Conservation (phyloP, 805 yeast species). For the Saturnispora serradocipensis region DNA sequence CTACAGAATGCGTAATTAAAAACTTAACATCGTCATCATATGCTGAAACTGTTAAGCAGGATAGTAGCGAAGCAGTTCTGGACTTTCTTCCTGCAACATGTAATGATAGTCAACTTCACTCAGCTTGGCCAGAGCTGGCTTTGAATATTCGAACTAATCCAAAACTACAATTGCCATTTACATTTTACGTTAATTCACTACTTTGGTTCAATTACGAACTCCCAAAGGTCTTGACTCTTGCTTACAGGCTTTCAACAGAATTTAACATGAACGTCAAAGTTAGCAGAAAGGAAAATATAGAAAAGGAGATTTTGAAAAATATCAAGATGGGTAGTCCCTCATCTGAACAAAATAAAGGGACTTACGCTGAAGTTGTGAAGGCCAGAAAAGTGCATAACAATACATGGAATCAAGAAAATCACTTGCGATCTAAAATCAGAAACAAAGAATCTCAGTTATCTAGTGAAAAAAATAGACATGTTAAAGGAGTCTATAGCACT, state of each 20-base stretch:
- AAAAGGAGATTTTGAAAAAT: background rate
- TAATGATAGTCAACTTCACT: background rate
- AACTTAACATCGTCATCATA: background rate
- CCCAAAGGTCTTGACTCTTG: slow-evolving; percentile 29
- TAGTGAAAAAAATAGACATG: slow-evolving; percentile 1
- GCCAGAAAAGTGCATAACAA: background rate
- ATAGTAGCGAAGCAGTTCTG: background rate
- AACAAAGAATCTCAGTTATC: background rate
- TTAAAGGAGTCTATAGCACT: background rate
- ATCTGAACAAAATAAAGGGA: background rate
- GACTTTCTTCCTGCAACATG: background rate
- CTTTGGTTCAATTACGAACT: slow-evolving; percentile 38
- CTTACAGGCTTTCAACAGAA: slow-evolving; percentile 19
- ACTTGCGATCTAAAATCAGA: background rate
- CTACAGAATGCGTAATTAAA: background rate
- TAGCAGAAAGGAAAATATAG: background rate
- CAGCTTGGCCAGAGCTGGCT: slow-evolving; percentile 24
- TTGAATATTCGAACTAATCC: slow-evolving; percentile 28
- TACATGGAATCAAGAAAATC: background rate
- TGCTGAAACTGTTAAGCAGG: background rate
- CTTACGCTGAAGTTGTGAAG: background rate
- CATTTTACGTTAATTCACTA: slow-evolving; percentile 33
- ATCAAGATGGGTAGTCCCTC: background rate
- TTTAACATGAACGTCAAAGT: background rate
- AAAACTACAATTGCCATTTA: slow-evolving; percentile 29